Evolutionary conservation across 1,284 basidiomycete genomes (phyloP).

Genomic region (Ceratobasidium sp.): DNA sequence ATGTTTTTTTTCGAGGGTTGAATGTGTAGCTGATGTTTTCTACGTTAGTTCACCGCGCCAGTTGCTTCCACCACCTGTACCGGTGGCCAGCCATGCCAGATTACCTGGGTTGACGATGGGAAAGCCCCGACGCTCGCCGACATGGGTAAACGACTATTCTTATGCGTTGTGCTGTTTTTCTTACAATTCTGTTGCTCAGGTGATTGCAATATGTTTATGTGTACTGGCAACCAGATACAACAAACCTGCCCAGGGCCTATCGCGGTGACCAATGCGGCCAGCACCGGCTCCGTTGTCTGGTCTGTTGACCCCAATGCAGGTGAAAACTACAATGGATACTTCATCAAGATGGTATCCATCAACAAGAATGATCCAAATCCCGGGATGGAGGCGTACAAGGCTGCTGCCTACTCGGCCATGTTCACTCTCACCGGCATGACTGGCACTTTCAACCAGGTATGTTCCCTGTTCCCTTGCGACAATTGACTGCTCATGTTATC

Average conservation of each 20-base stretch:
- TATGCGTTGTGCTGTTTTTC: neutral
- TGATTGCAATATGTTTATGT: constrained; percentile 22
- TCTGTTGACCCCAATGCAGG: constrained; percentile 58
- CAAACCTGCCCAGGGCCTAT: constrained; percentile 59
- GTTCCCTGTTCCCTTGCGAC: neutral
- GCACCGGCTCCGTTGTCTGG: constrained; percentile 54
- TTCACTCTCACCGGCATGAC: constrained; percentile 55
- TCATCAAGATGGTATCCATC: constrained; percentile 56
- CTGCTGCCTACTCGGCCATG: constrained; percentile 62
- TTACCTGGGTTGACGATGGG: constrained; percentile 61
- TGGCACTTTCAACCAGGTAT: constrained; percentile 49
- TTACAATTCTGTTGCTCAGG: neutral
- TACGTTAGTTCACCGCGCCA: constrained; percentile 48
- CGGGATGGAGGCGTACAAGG: constrained; percentile 56
- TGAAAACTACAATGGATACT: constrained; percentile 51
- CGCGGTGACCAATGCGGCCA: constrained; percentile 58
- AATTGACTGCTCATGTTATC: neutral
- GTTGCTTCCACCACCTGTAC: constrained; percentile 55
- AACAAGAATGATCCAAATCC: constrained; percentile 52
- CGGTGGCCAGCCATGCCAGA: constrained; percentile 58
- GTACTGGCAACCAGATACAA: constrained; percentile 23
- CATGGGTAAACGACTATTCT: constrained; percentile 54
- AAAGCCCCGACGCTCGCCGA: constrained; percentile 56
- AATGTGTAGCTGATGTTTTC: neutral
- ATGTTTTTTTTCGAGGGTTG: neutral